Conservation (phyloP, 768 basidiomycete species). For the Coprinopsis sp. region DNA sequence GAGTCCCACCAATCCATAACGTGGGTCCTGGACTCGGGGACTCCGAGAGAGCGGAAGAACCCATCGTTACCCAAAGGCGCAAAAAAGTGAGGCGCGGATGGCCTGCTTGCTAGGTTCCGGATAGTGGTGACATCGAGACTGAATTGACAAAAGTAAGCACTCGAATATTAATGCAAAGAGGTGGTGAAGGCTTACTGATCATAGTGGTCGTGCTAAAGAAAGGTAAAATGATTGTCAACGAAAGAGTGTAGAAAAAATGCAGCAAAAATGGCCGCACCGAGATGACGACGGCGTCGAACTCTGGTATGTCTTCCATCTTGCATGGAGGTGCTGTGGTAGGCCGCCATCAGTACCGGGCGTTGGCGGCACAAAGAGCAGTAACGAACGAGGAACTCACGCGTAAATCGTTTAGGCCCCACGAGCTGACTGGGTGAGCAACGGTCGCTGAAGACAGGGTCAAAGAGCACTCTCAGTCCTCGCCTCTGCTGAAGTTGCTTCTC, state of each 20-base stretch:
- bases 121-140: constrained; percentile 46
- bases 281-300: constrained; percentile 59
- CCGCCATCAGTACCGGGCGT: not conserved
- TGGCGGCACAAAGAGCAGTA: not conserved
- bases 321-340: constrained; percentile 40
- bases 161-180: not conserved
- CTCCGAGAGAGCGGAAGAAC: constrained; percentile 36
- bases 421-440: constrained; percentile 45
- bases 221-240: not conserved
- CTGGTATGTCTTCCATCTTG: constrained; percentile 50
- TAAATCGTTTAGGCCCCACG: constrained; percentile 45
- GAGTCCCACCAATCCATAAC: constrained; percentile 66
- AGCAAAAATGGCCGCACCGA: constrained; percentile 33
- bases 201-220: constrained; percentile 47
- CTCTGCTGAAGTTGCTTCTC: too few species aligned
- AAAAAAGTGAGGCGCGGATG: constrained; percentile 44
- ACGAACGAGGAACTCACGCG: constrained; percentile 29
- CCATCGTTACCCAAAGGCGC: constrained; percentile 50
- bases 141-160: not conserved
- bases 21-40: constrained; percentile 37
- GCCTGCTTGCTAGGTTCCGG: constrained; percentile 28
- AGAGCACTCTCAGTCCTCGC: constrained; percentile 44
- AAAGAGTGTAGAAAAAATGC: not conserved
- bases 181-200: constrained; percentile 35
- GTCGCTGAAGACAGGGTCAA: constrained; percentile 51